A percentile compares a stretch with the other conserved stretches of the same genome.
Evolutionary conservation across 139 green algal genomes (phyloP).

Genomic region (Closterium sp.): DNA sequence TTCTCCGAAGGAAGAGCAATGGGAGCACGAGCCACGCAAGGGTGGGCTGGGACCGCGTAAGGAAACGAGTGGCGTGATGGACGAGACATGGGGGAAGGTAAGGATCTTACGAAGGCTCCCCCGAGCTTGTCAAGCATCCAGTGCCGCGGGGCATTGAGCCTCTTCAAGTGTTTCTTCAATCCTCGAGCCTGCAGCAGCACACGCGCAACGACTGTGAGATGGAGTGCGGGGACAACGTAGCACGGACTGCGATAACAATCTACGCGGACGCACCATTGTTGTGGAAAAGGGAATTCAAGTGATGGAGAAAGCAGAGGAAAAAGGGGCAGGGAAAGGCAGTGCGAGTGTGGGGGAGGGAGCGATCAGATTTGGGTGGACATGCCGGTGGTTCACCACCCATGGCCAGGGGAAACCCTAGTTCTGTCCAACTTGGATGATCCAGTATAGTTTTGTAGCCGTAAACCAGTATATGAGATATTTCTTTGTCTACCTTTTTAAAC

Average conservation of each 20-base stretch:
- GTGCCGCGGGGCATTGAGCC: constrained; percentile 94
- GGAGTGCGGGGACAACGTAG: neutral
- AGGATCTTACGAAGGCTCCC: constrained; percentile 82
- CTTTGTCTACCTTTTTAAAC: too few species aligned
- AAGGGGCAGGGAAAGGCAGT: neutral
- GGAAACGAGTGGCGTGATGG: too few species aligned
- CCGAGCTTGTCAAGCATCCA: constrained; percentile 99
- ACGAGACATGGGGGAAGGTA: neutral
- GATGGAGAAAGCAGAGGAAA: neutral
- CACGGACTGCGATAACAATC: neutral
- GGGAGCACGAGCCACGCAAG: too few species aligned
- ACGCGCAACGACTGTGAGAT: neutral
- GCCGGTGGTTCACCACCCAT: neutral
- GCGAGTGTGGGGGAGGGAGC: neutral
- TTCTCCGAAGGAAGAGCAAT: too few species aligned
- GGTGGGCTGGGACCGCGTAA: too few species aligned
- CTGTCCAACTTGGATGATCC: too few species aligned
- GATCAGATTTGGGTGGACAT: neutral
- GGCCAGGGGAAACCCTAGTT: neutral
- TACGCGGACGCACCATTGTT: neutral
- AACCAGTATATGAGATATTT: too few species aligned
- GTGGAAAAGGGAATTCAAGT: neutral
- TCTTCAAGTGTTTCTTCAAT: constrained; percentile 99
- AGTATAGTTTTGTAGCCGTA: too few species aligned
- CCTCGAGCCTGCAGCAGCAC: constrained; percentile 49